These are phyloP conservation scores for Cystobasidium ongulense DNA, from an alignment of 768 basidiomycete genomes.

Conservation along the genomic window DNA sequence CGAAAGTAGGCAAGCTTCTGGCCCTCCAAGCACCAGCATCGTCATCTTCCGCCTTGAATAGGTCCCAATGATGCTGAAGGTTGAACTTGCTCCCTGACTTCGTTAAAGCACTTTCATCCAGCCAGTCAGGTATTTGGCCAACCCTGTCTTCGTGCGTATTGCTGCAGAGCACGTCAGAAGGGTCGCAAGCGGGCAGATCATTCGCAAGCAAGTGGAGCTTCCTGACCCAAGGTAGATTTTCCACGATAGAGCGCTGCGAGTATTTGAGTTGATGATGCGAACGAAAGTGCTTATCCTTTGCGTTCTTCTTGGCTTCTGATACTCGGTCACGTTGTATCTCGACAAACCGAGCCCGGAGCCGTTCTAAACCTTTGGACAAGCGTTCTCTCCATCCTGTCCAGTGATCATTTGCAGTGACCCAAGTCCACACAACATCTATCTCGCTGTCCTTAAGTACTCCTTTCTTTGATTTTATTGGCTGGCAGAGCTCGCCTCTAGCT, in stretches of 20 bases:
- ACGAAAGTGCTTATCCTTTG: constrained; percentile 24
- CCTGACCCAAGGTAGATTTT: background rate
- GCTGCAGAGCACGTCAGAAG: background rate
- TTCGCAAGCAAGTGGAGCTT: constrained; percentile 32
- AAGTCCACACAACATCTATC: constrained; percentile 19
- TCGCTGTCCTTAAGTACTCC: background rate
- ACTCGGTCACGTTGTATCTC: background rate
- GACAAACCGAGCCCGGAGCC: background rate
- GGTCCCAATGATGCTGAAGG: background rate
- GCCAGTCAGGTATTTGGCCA: background rate
- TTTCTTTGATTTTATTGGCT: background rate
- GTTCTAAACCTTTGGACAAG: background rate
- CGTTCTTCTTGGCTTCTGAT: background rate
- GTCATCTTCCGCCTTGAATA: background rate
- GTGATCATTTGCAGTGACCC: background rate
- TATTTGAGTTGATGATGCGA: constrained; percentile 41
- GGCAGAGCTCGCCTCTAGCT: constrained; percentile 5
- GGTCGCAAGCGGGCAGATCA: constrained; percentile 29
- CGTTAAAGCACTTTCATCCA: background rate
- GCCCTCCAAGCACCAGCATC: background rate
- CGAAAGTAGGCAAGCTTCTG: constrained; percentile 38
- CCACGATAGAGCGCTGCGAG: constrained; percentile 40
- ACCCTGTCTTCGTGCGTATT: background rate
- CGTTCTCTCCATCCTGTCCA: constrained; percentile 9
- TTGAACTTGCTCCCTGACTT: background rate